Percentiles rank a stretch among this genome's conserved stretches.
Evolutionary conservation across 2,329 filamentous ascomycete species (phyloP).

Genomic region (Diaporthe humulicola): DNA sequence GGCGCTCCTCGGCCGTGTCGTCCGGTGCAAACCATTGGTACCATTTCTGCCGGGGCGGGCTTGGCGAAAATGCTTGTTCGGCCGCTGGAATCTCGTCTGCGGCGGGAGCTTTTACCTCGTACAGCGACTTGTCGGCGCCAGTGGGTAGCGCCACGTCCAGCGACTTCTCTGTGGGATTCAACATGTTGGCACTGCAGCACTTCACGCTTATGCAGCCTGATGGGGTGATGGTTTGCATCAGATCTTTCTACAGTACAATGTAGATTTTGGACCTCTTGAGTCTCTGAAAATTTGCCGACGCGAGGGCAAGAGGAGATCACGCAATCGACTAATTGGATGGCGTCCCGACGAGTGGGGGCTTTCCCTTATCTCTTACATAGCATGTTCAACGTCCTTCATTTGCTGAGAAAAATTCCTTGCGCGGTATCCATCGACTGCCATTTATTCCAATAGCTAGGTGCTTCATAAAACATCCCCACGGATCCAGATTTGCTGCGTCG

Average conservation of each 20-base stretch:
- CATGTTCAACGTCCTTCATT: not conserved
- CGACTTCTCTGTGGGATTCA: not conserved
- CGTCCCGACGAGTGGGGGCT: not conserved
- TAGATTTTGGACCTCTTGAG: not conserved
- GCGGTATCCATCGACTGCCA: not conserved
- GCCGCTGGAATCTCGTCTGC: not conserved
- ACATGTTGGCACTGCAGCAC: not conserved
- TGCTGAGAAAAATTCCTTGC: not conserved
- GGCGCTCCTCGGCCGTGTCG: slow-evolving; percentile 47
- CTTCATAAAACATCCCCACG: no score
- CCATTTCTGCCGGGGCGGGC: slow-evolving; percentile 9
- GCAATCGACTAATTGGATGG: not conserved
- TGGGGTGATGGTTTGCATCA: not conserved
- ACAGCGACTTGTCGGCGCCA: not conserved
- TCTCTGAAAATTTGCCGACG: not conserved
- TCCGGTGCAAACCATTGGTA: slow-evolving; percentile 16
- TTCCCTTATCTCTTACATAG: not conserved
- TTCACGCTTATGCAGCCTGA: not conserved
- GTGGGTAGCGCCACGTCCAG: not conserved
- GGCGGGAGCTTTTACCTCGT: not conserved
- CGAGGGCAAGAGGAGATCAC: not conserved
- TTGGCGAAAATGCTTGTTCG: slow-evolving; percentile 23
- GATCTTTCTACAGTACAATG: not conserved
- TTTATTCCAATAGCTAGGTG: no score
- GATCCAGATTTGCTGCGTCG: no score